Base-by-base conservation (phyloP, 2,329 filamentous ascomycete species). In the Xylaria digitata region DNA sequence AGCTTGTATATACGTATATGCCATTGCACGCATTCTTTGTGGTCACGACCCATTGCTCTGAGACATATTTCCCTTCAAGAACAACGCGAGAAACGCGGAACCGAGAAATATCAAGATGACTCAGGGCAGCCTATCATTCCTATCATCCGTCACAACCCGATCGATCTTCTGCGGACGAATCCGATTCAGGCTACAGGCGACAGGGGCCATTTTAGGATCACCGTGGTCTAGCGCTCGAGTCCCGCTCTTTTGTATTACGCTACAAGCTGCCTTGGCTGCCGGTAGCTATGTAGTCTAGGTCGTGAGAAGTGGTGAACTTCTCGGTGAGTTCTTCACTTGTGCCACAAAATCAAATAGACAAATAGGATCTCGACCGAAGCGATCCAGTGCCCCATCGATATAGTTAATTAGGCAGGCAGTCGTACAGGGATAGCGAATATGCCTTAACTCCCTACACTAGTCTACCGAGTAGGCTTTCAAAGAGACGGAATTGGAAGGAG, bases 101-200 rank as follows among this genome's bases (percentile, higher is more conserved):
- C 32, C 56, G 11, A 52, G 11, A 21, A 57, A 34, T 30, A 11
- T 34, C 45, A 45, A 53, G 60, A 56, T 66, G 66, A 62, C 55
- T 63, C 63, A 66, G 52, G 54, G 19, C 6, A 58, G 13, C 34
- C 34, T 9, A 13, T 26, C 26, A 5, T 26, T 26, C 42, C 34
- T 61, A 48, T 64, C 61, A 64, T 58, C 34, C 55, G 59, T 53
- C 58, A 46, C 37, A 63, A 26, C 37, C 53, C 61, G 45, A 50
- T 50, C 65, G 45, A 50, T 50, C 65, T 58, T 34, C 43, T 43
- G 26, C 49, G n/a, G 26, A 34, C 26, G 26, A 56, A 54, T 69
- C 34, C 21, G 42, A 57, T 55, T 48, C 37, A 40, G 37, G 37
- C 37, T 13, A 40, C 43, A 59, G 46, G 60, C 32, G 26, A 50